A percentile compares a stretch with the other conserved stretches of the same genome.
Evolutionary conservation across 1,139 yeast genomes (phyloP).

Genomic region (Torulaspora pretoriensis): DNA sequence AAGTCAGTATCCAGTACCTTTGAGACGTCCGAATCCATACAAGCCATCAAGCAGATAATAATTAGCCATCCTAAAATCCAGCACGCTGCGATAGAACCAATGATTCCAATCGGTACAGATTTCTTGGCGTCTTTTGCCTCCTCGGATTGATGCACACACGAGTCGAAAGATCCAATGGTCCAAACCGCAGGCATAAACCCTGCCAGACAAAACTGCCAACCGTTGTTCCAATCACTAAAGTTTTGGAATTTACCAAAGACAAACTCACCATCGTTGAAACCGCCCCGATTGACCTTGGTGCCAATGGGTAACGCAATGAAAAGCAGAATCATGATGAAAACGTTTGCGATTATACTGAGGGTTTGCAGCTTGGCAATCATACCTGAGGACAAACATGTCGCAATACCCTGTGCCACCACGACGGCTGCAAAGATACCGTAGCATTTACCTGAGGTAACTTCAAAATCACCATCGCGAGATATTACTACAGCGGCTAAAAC

Average conservation of each 20-base stretch:
- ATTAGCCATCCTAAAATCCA: constrained; percentile 59
- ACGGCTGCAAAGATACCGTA: constrained; percentile 57
- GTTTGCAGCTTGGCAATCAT: constrained; percentile 58
- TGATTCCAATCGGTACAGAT: constrained; percentile 66
- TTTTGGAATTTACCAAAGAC: constrained; percentile 58
- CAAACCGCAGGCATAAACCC: constrained; percentile 58
- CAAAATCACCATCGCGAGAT: constrained; percentile 45
- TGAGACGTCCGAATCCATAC: constrained; percentile 50
- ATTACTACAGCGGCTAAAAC: constrained; percentile 50
- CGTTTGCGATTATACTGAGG: constrained; percentile 53
- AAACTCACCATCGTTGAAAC: constrained; percentile 41
- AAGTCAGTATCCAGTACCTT: constrained; percentile 43
- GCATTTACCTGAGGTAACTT: constrained; percentile 44
- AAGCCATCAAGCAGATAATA: constrained; percentile 51
- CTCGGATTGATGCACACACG: constrained; percentile 69
- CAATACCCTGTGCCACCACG: constrained; percentile 43
- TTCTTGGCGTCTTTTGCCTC: constrained; percentile 63
- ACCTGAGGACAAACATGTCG: constrained; percentile 50
- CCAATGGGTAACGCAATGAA: constrained; percentile 64
- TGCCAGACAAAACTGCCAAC: constrained; percentile 53
- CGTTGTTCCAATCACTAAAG: constrained; percentile 54
- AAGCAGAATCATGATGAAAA: constrained; percentile 52
- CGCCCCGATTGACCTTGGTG: constrained; percentile 37
- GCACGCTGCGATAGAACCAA: constrained; percentile 52
- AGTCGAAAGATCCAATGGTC: constrained; percentile 67